Evolutionary conservation across 2,329 filamentous ascomycete species (phyloP), one percentile per base, ranked within the genome.

Genomic region (Colletotrichum brevisporum): DNA sequence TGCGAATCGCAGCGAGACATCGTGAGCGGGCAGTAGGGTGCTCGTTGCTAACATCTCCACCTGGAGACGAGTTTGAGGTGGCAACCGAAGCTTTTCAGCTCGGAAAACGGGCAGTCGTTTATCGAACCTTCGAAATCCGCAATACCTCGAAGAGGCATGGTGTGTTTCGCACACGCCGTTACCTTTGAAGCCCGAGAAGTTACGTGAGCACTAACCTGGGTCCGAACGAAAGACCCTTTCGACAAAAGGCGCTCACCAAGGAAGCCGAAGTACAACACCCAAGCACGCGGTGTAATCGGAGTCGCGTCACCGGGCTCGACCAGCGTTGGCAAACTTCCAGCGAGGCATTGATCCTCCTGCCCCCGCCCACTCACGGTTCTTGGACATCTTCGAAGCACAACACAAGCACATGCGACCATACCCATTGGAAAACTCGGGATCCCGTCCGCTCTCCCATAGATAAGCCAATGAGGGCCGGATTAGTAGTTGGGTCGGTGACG

Each of bases 391-490:
- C 5, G 21, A 12, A 21, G n/a, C 39, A 1, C 3, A 1, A 27
- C 6, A 2, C 9, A 1, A 18, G 5, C 47, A 70, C 63, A 67
- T 70, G 51, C 67, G 67, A 70, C 52, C 67, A 70, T 53, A 70
- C 67, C 67, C 63, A 58, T 21, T 54, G 63, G 67, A 70, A 47
- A 70, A 63, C 48, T 67, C 63, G 56, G 57, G 67, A 70, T 70
- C 67, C 67, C 63, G 63, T 70, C 67, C 52, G 67, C 67, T 70
- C 67, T 70, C 67, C 57, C 63, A 39, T 67, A 70, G 47, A 50
- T n/a, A 50, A 50, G 59, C 68, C 54, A 47, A 26, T 51, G 64
- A 70, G 58, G 63, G 67, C 63, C 47, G 62, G 58, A 70, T 57
- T 68, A 70, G 64, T 68, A 68, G 68, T 68, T 53, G 41, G 63